Evolutionary conservation across 176 grass and related monocot genomes (phyloP), one percentile per base, ranked within the genome.

Genomic region (Typha latifolia): DNA sequence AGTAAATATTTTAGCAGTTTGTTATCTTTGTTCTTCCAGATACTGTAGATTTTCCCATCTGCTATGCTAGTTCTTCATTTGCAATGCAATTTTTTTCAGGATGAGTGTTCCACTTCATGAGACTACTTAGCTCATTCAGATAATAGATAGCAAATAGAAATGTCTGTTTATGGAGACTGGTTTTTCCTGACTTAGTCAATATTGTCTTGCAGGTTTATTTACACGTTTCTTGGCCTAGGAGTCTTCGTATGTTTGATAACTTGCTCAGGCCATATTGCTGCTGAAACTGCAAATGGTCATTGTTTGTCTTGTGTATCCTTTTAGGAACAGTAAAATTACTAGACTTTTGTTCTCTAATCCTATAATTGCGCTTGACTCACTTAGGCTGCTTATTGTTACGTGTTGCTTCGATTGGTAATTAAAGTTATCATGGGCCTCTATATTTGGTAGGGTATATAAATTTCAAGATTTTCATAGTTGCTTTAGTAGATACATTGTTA

Each of bases 291-390:
- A 32, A 90, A 87, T 27, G 48, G 68, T 12, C 79, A 85, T 48
- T 99, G 95, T 62, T 86, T 99, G 24, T 94, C 81, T 72, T 99
- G 95, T 72, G 95, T 99, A 93, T 99, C 94, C 94, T 90, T 71
- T 74, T 18, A 63, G 49, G 67, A 24, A 47, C 8, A 67, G 59
- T 72, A 72, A 59, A 51, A 23, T 48, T 63, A 24, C 0, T 63
- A 66, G 19, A 21, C 53, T 59, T 55, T 12, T 24, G 61, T 29
- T 50, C 10, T 53, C 13, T 51, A 27, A 24, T 3, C 15, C 26
- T 53, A 43, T 43, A 43, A 43, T 43, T 43, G 37, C 37, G 2
- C 37, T 43, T 9, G 37, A 43, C 37, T 43, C 37, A 43, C 37
- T 10, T 43, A 43, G 37, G 37, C 37, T 43, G 37, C 37, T 11